Evolutionary conservation across 345 rosid species (phyloP), one percentile per base, ranked within the genome.

Genomic region (Acer saccharum): DNA sequence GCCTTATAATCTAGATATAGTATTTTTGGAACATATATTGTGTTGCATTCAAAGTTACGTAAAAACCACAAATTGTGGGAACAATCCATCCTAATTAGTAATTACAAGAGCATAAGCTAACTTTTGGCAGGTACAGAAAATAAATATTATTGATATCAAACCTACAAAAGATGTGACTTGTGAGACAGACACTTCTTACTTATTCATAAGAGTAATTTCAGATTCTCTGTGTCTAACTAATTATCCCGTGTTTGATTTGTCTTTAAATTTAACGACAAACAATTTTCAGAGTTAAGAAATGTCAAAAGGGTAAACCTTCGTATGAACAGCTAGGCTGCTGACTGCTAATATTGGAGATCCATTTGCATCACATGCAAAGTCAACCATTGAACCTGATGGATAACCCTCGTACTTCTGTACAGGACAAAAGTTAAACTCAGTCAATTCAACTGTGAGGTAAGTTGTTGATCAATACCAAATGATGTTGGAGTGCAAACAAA

Each of bases 351-450:
- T 87, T 8, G 97, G 94, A 87, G 91, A 88, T 83, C 97, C 98
- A 89, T 88, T 92, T 65, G 84, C 87, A 81, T 88, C 98, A 77
- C 95, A 91, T 17, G 98, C 96, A 85, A 91, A 92, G 84, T 93
- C 99, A 79, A 96, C 97, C 94, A 90, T 86, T 3, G 95, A 88
- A 1, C 98, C 98, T 52, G 99, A 93, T 60, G 99, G 98, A 78
- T 93, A 95, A 78, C 94, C 97, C 65, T 78, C 97, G 44, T 85
- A 81, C 78, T 87, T 91, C 97, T 94, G 92, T 84, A 85, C 16
- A 78, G 21, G 4, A 4, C 78, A 68, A 80, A 74, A 73, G 5
- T 32, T 21, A 60, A 60, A 60, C 8, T 10, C 64, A 60, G 27
- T 60, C 64, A 60, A n/a, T 60, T 60, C 64, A 60, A 60, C 64